Conservation (phyloP, 345 rosid species). For the Nephelium lappaceum region DNA sequence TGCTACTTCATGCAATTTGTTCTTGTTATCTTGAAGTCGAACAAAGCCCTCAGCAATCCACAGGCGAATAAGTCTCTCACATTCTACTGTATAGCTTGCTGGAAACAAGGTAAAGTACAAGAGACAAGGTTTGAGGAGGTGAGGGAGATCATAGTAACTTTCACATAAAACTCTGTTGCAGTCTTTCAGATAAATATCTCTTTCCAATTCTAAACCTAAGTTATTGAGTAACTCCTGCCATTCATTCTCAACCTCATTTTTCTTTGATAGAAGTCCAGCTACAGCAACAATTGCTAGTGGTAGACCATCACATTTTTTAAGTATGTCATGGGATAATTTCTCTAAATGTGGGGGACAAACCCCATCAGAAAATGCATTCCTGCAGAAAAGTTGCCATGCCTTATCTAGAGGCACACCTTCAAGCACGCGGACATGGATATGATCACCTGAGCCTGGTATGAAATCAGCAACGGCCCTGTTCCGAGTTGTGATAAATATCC, state of each 20-base stretch:
- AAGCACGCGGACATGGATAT: conserved; percentile 10
- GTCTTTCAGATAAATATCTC: conserved; percentile 3
- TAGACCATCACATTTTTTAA: conserved; percentile 24
- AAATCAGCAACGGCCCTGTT: not conserved
- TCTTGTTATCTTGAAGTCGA: not conserved
- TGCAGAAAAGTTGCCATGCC: conserved; percentile 18
- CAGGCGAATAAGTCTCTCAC: conserved; percentile 15
- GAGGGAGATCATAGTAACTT: conserved; percentile 27
- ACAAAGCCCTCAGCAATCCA: conserved; percentile 30
- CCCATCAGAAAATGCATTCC: not conserved
- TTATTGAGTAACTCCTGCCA: conserved; percentile 4
- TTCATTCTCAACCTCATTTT: conserved; percentile 2
- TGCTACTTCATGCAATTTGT: conserved; percentile 18
- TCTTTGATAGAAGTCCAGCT: conserved; percentile 15
- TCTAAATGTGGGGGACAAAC: conserved; percentile 14
- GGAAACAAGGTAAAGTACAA: conserved; percentile 27
- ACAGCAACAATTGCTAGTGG: conserved; percentile 27
- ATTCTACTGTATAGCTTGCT: conserved; percentile 3
- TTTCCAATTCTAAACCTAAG: conserved; percentile 8
- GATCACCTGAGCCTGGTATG: not conserved
- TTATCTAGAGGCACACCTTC: not conserved
- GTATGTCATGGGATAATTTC: not conserved
- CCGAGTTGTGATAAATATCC: conserved; percentile 17
- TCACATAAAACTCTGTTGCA: conserved; percentile 13
- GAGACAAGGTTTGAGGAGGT: conserved; percentile 22